Base-by-base conservation (phyloP, 148 eudicot genomes). In the Camellia lanceoleosa region DNA sequence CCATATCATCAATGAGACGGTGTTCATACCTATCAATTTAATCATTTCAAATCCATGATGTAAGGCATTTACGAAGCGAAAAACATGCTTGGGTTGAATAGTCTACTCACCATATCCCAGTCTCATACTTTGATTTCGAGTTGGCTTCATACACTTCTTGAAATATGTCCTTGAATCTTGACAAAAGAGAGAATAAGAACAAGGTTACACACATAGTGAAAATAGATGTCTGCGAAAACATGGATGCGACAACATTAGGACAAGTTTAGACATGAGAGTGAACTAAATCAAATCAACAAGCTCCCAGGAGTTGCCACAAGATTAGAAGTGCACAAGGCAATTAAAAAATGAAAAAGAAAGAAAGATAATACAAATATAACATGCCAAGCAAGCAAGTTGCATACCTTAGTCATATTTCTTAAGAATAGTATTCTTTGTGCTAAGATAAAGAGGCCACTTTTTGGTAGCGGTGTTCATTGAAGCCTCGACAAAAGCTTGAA, bases 1-100 rank as follows among this genome's bases (percentile, higher is more conserved):
- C 98, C 98, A 94, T 94, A 85, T 92, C 98, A 79, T 94, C 98
- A 75, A 94, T 92, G 30, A 94, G 98, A 83, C 97, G 98, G 82
- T 94, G 97, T 83, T 94, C 98, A 80, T 94, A 94, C 98, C 98
- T 94, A 84, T 15, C 83, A 85, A 62, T 56, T 20, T 72, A 68
- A 72, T 63, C 78, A 56, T 9, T 41, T 44, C 0, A 84, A 20
- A 23, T 65, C 13, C 44, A 5, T 41, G 19, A 71, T n/a, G 30
- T 3, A 8, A 66, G 8, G 23, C 10, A 78, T 11, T 59, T 14
- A 65, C 47, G 15, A 51, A 66, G 38, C 14, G 23, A 75, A 60
- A 71, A 46, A 20, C 38, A 54, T 30, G 56, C 51, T 18, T 4
- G 38, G 38, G 46, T 47, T 64, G 52, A 16, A 38, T 15, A 18